phyloP scores from a whole-genome alignment of 2,329 filamentous ascomycete genomes.

The Colletotrichum sp. region DNA sequence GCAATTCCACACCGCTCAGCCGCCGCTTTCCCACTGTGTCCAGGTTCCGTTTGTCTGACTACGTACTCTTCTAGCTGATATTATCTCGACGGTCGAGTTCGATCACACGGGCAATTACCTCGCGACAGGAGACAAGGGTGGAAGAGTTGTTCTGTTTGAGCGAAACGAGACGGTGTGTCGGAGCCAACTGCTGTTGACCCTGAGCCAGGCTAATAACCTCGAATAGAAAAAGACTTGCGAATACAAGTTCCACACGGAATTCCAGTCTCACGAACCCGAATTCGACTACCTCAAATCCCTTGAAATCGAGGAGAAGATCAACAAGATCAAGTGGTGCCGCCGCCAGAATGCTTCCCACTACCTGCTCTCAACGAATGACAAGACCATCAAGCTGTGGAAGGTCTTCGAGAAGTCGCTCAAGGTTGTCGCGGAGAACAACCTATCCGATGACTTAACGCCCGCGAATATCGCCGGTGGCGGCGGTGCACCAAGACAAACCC shows the following conservation, averaged over 20 bases:
- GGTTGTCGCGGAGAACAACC: slow-evolving; percentile 98
- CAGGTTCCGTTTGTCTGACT: slow-evolving; percentile 28
- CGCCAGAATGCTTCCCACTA: slow-evolving; percentile 99
- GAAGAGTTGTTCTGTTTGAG: slow-evolving; percentile 84
- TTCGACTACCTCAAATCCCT: slow-evolving; percentile 99
- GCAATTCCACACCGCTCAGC: background rate
- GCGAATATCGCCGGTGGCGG: slow-evolving; percentile 75
- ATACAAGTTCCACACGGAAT: slow-evolving; percentile 99
- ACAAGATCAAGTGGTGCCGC: slow-evolving; percentile 99
- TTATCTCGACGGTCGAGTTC: slow-evolving; percentile 91
- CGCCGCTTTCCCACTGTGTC: background rate
- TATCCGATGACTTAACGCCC: slow-evolving; percentile 92
- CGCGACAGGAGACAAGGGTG: slow-evolving; percentile 89
- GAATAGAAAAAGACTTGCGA: slow-evolving; percentile 98
- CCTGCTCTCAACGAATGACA: slow-evolving; percentile 97
- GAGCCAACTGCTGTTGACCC: background rate
- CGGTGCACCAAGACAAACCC: slow-evolving; percentile 75
- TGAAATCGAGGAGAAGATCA: slow-evolving; percentile 99
- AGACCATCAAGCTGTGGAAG: slow-evolving; percentile 99
- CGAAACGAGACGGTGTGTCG: slow-evolving; percentile 89
- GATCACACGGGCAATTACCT: slow-evolving; percentile 90
- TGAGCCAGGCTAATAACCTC: slow-evolving; percentile 34
- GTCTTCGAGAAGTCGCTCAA: slow-evolving; percentile 99
- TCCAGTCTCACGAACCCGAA: slow-evolving; percentile 98
- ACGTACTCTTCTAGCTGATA: slow-evolving; percentile 67